Conservation (phyloP, 208 protist genomes). For the Trypanosoma caninum region DNA sequence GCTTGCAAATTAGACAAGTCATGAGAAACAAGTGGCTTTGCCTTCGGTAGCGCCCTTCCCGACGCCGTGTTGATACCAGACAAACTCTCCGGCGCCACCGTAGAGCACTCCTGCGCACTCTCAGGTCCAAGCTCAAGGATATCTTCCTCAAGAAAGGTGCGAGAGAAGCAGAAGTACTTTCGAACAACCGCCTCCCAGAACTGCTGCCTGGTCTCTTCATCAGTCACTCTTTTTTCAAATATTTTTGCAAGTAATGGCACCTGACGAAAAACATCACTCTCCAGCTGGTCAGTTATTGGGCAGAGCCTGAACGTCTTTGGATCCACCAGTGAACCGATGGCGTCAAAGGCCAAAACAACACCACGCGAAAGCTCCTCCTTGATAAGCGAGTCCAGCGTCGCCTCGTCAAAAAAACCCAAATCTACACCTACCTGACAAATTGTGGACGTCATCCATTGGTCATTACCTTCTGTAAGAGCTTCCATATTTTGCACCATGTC, state of each 20-base stretch:
- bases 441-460: constrained; percentile 49
- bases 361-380: constrained; percentile 58
- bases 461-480: constrained; percentile 21
- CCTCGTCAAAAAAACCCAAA: constrained; percentile 47
- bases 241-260: constrained; percentile 70
- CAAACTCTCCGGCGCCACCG: constrained; percentile 11
- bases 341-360: constrained; percentile 67
- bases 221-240: constrained; percentile 51
- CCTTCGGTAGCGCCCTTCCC: constrained; percentile 47
- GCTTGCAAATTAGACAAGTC: background rate
- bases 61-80: constrained; percentile 59
- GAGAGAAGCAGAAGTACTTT: constrained; percentile 85
- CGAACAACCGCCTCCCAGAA: constrained; percentile 84
- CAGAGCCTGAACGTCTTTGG: constrained; percentile 53
- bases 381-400: constrained; percentile 41
- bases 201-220: constrained; percentile 44
- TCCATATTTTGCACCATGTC: constrained; percentile 31
- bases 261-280: constrained; percentile 78
- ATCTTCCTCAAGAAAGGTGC: constrained; percentile 80
- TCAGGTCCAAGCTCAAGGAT: constrained; percentile 32
- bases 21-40: constrained; percentile 3
- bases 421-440: constrained; percentile 73
- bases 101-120: background rate
- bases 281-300: constrained; percentile 78
- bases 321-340: constrained; percentile 74